Conservation (phyloP, 306 rosid genomes). For the Cyamopsis tetragonoloba region DNA sequence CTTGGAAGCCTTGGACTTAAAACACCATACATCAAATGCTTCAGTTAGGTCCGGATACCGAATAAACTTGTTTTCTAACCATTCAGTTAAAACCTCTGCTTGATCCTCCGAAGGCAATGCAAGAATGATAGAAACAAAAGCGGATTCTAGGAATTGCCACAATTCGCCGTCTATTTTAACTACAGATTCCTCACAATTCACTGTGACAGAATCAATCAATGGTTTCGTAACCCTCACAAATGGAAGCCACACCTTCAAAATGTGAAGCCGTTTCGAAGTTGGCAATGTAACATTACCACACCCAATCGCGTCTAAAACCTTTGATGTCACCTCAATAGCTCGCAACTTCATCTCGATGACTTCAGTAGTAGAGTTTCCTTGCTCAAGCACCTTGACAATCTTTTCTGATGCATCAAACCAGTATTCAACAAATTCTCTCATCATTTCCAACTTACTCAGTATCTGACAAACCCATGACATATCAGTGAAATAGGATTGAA, state of each 20-base stretch:
- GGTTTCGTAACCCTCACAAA: constrained; percentile 86
- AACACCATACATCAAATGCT: constrained; percentile 94
- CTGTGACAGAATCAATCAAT: constrained; percentile 48
- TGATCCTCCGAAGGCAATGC: constrained; percentile 87
- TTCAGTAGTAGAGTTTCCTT: constrained; percentile 43
- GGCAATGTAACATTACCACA: constrained; percentile 74
- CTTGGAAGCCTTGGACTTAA: constrained; percentile 75
- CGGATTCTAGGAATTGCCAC: constrained; percentile 84
- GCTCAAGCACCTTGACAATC: constrained; percentile 59
- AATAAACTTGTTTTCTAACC: constrained; percentile 55
- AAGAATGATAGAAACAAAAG: constrained; percentile 68
- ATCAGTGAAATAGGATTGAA: constrained; percentile 63
- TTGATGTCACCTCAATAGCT: constrained; percentile 72
- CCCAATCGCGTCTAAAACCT: constrained; percentile 77
- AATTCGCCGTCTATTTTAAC: constrained; percentile 63
- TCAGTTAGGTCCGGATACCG: constrained; percentile 85
- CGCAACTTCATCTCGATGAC: constrained; percentile 48
- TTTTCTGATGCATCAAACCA: constrained; percentile 86
- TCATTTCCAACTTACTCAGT: constrained; percentile 67
- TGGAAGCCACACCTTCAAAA: constrained; percentile 85
- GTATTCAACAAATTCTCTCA: constrained; percentile 66
- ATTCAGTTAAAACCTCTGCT: constrained; percentile 74
- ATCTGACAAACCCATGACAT: constrained; percentile 80
- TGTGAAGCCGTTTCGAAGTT: constrained; percentile 57
- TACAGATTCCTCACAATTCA: constrained; percentile 31